Conservation (phyloP, 345 rosid genomes). For the Moringa oleifera region DNA sequence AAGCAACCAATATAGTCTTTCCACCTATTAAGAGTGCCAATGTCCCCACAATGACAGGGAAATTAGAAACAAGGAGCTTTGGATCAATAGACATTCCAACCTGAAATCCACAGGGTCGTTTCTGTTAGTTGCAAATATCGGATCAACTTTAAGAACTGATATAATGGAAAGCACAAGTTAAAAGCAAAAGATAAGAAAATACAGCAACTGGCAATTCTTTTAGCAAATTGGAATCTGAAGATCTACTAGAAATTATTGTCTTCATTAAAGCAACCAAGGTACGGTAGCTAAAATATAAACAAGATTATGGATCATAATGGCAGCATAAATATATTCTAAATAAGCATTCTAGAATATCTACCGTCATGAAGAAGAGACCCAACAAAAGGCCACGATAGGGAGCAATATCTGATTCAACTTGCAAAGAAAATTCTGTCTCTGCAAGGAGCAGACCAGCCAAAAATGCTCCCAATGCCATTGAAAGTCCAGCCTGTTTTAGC, state of each 20-base stretch:
- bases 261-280: too few relatives aligned
- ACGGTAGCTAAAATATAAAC: too few relatives aligned
- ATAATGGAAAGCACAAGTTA: not conserved
- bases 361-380: constrained; percentile 99
- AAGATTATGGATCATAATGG: too few relatives aligned
- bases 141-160: not conserved
- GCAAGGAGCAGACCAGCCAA: constrained; percentile 99
- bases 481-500: constrained; percentile 88
- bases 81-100: constrained; percentile 99
- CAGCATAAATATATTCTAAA: constrained; percentile 11
- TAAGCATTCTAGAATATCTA: constrained; percentile 24
- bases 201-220: not conserved
- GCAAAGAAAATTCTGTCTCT: constrained; percentile 98
- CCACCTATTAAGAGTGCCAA: constrained; percentile 84
- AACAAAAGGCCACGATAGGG: constrained; percentile 95
- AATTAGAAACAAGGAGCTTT: constrained; percentile 83
- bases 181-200: not conserved
- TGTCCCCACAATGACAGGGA: constrained; percentile 71
- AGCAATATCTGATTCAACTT: constrained; percentile 99
- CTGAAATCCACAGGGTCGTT: constrained; percentile 41
- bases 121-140: constrained; percentile 21
- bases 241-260: too few relatives aligned
- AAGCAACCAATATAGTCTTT: constrained; percentile 68
- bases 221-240: not conserved
- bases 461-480: constrained; percentile 99